Evolutionary conservation across 306 rosid species (phyloP), one percentile per base, ranked within the genome.

Genomic region (Pterocarpus santalinus): DNA sequence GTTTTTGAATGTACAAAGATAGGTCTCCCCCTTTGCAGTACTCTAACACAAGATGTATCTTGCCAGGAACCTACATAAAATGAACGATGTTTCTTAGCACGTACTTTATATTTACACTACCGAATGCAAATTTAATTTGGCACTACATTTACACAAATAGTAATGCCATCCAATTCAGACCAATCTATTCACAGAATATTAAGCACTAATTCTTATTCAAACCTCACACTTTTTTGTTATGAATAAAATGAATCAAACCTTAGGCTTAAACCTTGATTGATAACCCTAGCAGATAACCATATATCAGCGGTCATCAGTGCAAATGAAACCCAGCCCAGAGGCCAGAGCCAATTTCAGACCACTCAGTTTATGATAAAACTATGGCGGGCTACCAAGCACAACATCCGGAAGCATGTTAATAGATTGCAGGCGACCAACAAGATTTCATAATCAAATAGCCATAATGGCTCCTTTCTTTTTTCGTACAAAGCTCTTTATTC

Each of bases 1-100:
- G 92, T 62, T 92, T 93, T 77, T 94, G 98, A 77, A 96, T 85
- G 76, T 90, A 90, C 85, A 94, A 33, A 41, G 93, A 96, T 69
- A 96, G 98, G 87, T 96, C 99, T 43, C 99, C 99, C 71, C 98
- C 99, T 87, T 65, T 94, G 85, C 99, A 96, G 82, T 90, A 96
- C 82, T 96, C 99, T 78, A 96, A 73, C 63, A 96, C 99, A 69
- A 96, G 97, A 89, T 93, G 90, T 85, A 96, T 91, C 91, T 94
- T 96, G 38, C 97, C 99, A 76, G 99, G 95, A 64, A 76, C 97
- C 99, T 96, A 87, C 60, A 85, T 82, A 44, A 88, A 82, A 65
- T 75, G 30, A 72, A 69, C 51, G 47, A 66, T 55, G 63, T 77
- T 58, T 65, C 65, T 69, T 60, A 84, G 61, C 14, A 62, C 13